Conservation (phyloP, 805 yeast species). For the Saturnispora kantuleensis region DNA sequence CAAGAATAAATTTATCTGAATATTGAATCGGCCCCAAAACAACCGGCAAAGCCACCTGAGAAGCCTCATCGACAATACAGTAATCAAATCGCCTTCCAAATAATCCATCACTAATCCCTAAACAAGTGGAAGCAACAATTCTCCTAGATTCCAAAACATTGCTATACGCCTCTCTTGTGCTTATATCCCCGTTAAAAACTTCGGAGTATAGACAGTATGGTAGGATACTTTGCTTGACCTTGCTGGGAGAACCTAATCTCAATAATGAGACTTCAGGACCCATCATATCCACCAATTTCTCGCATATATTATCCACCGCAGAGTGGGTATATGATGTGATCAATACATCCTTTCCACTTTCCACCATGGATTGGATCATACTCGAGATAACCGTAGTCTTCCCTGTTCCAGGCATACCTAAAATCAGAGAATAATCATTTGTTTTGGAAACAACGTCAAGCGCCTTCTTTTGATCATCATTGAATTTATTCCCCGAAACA, state of each 20-base stretch:
- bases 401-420: slow-evolving; percentile 99
- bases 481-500: slow-evolving; percentile 29
- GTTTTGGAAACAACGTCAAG: slow-evolving; percentile 54
- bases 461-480: slow-evolving; percentile 64
- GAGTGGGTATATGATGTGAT: slow-evolving; percentile 88
- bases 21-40: slow-evolving; percentile 79
- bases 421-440: slow-evolving; percentile 65
- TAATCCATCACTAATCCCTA: slow-evolving; percentile 59
- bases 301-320: slow-evolving; percentile 86
- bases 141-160: slow-evolving; percentile 43
- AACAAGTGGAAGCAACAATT: slow-evolving; percentile 83
- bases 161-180: slow-evolving; percentile 36
- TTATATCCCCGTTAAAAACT: slow-evolving; percentile 18
- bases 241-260: slow-evolving; percentile 53
- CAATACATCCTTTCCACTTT: slow-evolving; percentile 55
- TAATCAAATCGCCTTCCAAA: slow-evolving; percentile 67
- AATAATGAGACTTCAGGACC: slow-evolving; percentile 34
- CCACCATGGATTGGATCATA: slow-evolving; percentile 51
- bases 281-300: slow-evolving; percentile 47
- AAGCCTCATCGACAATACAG: slow-evolving; percentile 94
- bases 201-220: slow-evolving; percentile 40
- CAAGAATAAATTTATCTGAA: slow-evolving; percentile 73
- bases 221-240: slow-evolving; percentile 54
- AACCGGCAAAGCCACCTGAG: slow-evolving; percentile 87
- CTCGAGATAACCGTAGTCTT: slow-evolving; percentile 85